Percentiles rank a stretch among this genome's conserved stretches.
These are phyloP conservation scores for Sporothrix humicola DNA, from an alignment of 2,329 filamentous ascomycete genomes.

Conservation along the genomic window DNA sequence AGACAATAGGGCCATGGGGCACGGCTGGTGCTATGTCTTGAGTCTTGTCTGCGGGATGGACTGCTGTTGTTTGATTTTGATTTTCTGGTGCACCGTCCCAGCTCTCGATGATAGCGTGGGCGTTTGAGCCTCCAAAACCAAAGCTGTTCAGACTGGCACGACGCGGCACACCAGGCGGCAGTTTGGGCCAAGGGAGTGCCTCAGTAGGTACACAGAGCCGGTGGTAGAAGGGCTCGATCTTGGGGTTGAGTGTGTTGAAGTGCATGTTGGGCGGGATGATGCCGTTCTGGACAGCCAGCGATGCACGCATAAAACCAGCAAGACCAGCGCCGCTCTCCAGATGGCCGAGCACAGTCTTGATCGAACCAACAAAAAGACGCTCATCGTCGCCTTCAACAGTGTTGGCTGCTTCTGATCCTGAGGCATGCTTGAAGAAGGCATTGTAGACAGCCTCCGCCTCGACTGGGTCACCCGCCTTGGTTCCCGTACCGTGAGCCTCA, in stretches of 20 bases:
- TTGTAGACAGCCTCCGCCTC: slow-evolving; percentile 53
- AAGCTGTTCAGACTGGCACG: slow-evolving; percentile 55
- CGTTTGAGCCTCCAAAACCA: slow-evolving; percentile 54
- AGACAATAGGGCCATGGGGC: slow-evolving; percentile 43
- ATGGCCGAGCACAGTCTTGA: slow-evolving; percentile 57
- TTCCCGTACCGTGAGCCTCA: slow-evolving; percentile 53
- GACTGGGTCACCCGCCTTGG: slow-evolving; percentile 42
- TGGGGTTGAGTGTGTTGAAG: slow-evolving; percentile 50
- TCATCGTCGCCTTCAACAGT: neutral
- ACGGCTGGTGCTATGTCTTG: slow-evolving; percentile 27
- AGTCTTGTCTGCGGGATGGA: slow-evolving; percentile 22
- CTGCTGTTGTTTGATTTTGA: neutral
- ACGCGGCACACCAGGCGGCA: slow-evolving; percentile 46
- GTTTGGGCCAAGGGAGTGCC: slow-evolving; percentile 45
- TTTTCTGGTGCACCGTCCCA: slow-evolving; percentile 40
- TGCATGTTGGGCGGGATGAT: slow-evolving; percentile 53
- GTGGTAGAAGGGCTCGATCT: slow-evolving; percentile 47
- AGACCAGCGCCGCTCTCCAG: slow-evolving; percentile 57
- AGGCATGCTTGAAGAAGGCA: slow-evolving; percentile 46
- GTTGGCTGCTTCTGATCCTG: neutral
- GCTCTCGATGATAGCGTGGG: slow-evolving; percentile 52
- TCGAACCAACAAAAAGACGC: slow-evolving; percentile 48
- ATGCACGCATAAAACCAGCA: slow-evolving; percentile 54
- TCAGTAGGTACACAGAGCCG: slow-evolving; percentile 46
- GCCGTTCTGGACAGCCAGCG: slow-evolving; percentile 50